Percentiles rank a stretch among this genome's conserved stretches.
These are phyloP conservation scores for Dittrichia graveolens DNA, from an alignment of 129 eudicot genomes.

Conservation along the genomic window DNA sequence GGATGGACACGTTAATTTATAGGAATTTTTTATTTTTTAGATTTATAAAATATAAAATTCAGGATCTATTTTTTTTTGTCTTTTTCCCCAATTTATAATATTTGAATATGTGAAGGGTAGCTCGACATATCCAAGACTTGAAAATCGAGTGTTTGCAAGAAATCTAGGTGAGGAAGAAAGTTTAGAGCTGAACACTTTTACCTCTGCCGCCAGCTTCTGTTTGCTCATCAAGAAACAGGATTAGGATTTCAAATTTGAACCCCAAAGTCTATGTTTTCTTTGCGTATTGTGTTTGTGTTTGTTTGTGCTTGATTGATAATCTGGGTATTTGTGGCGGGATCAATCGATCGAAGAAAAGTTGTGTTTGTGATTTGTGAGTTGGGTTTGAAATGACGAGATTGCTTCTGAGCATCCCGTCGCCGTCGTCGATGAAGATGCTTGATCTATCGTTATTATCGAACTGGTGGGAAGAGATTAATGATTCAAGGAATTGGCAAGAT, in stretches of 20 bases:
- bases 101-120: conserved; percentile 14
- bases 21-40: not conserved
- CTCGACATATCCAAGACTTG: conserved; percentile 6
- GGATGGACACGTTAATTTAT: no score
- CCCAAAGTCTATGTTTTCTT: not conserved
- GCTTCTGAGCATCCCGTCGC: conserved; percentile 32
- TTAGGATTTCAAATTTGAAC: not conserved
- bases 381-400: conserved; percentile 26
- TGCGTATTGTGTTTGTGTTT: not conserved
- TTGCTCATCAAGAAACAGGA: not conserved
- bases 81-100: not conserved
- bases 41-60: not conserved
- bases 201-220: no score
- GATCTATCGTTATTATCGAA: conserved; percentile 28
- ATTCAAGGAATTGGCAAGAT: conserved; percentile 66
- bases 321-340: conserved; percentile 20
- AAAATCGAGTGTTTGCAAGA: conserved; percentile 27
- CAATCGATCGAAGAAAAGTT: conserved; percentile 7
- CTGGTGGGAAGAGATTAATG: conserved; percentile 69
- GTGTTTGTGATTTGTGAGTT: not conserved
- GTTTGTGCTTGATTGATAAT: not conserved
- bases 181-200: no score
- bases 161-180: conserved; percentile 10
- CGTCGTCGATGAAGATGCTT: conserved; percentile 23
- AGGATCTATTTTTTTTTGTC: not conserved